A percentile compares a stretch with the other conserved stretches of the same genome.
Conservation (phyloP, 768 basidiomycete species). For the Boletus huronensis region DNA sequence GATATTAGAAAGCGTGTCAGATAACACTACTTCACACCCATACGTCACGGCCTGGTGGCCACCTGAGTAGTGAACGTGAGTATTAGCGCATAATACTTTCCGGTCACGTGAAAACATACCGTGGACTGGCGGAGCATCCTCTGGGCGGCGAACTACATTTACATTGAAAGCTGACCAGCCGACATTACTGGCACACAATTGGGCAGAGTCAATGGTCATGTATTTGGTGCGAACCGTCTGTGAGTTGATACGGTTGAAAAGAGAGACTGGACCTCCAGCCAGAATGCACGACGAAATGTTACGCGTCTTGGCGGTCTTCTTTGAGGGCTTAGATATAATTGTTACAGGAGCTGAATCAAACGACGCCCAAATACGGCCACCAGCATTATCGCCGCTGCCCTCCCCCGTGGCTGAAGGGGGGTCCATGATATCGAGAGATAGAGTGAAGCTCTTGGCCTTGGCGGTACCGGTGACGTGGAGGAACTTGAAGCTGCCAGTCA, state of each 20-base stretch:
- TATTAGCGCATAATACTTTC: constrained; percentile 34
- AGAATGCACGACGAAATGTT: constrained; percentile 89
- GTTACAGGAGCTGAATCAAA: constrained; percentile 91
- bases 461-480: constrained; percentile 85
- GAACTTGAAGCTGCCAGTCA: constrained; percentile 89
- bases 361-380: constrained; percentile 81
- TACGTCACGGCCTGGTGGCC: constrained; percentile 87
- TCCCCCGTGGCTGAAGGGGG: constrained; percentile 53
- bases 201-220: constrained; percentile 86
- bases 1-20: constrained; percentile 81
- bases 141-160: constrained; percentile 76
- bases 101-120: constrained; percentile 62
- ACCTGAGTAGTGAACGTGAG: constrained; percentile 45
- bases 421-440: constrained; percentile 82
- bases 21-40: constrained; percentile 83
- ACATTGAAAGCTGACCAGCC: constrained; percentile 95
- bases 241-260: constrained; percentile 95
- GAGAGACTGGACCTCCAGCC: constrained; percentile 82
- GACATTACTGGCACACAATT: constrained; percentile 84
- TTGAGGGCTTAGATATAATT: constrained; percentile 95
- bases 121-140: constrained; percentile 54
- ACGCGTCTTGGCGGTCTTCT: constrained; percentile 95
- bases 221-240: constrained; percentile 97
- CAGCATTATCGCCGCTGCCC: constrained; percentile 29
- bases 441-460: constrained; percentile 86